These are phyloP conservation scores for Thalassiosira profunda DNA, from an alignment of 108 stramenopile genomes.

Conservation along the genomic window DNA sequence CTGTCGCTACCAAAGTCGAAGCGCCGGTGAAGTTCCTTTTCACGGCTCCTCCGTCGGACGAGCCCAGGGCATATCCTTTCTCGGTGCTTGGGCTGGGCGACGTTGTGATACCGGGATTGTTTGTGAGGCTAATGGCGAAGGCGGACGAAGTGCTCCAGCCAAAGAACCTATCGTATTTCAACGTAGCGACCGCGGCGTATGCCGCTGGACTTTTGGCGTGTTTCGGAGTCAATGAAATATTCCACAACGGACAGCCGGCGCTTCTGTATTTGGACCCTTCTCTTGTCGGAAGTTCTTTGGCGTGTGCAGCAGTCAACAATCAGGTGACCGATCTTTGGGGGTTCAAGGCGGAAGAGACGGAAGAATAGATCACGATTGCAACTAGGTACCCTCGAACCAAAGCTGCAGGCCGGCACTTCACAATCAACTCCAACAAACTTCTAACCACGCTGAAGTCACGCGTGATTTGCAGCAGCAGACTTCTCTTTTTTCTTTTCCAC, in stretches of 20 bases:
- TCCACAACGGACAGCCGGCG: conserved; percentile 59
- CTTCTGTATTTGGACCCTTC: conserved; percentile 36
- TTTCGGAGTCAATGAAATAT: conserved; percentile 53
- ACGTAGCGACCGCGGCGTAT: conserved; percentile 56
- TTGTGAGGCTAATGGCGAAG: conserved; percentile 47
- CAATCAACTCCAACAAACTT: too few relatives aligned
- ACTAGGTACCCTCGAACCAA: too few relatives aligned
- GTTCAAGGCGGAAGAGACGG: conserved; percentile 11
- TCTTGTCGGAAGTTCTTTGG: conserved; percentile 28
- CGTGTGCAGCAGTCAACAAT: conserved; percentile 37
- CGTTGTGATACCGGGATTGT: conserved; percentile 67
- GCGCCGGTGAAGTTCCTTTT: conserved; percentile 66
- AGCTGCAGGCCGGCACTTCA: too few relatives aligned
- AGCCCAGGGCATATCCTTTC: conserved; percentile 45
- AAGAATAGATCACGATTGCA: too few relatives aligned
- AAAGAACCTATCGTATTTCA: conserved; percentile 41
- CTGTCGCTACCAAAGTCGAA: conserved; percentile 60
- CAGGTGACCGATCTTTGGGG: conserved; percentile 32
- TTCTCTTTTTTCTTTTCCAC: too few relatives aligned
- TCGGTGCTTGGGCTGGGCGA: conserved; percentile 67
- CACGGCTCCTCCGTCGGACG: conserved; percentile 45
- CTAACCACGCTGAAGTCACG: too few relatives aligned
- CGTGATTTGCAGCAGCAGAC: too few relatives aligned
- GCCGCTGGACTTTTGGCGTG: conserved; percentile 46
- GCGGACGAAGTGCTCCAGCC: conserved; percentile 33